phyloP scores from a whole-genome alignment of 129 eudicot genomes.

The Flaveria trinervia region DNA sequence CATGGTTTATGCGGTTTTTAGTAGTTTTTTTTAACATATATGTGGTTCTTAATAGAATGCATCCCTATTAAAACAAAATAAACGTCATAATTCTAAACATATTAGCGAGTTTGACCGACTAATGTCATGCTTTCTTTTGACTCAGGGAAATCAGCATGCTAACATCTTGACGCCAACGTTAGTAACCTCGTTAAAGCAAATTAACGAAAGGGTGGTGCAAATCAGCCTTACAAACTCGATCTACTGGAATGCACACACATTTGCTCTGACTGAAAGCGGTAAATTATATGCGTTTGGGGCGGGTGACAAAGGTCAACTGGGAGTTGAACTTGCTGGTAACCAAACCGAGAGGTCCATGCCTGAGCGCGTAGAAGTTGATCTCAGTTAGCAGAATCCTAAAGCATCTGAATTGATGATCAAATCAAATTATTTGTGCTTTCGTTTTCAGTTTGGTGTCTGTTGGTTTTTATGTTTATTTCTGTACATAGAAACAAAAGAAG shows the following conservation, averaged over 20 bases:
- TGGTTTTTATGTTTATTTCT: conserved; percentile 35
- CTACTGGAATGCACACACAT: conserved; percentile 87
- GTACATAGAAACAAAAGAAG: conserved; percentile 40
- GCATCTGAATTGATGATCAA: conserved; percentile 10
- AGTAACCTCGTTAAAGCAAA: conserved; percentile 62
- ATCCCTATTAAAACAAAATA: not conserved
- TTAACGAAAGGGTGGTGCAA: conserved; percentile 81
- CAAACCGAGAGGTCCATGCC: conserved; percentile 70
- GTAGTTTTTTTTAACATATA: too few relatives aligned
- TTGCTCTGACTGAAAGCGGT: conserved; percentile 75
- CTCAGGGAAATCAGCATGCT: conserved; percentile 64
- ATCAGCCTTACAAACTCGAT: conserved; percentile 84
- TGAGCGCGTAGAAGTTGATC: conserved; percentile 70
- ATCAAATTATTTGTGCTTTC: conserved; percentile 29
- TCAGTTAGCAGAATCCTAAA: conserved; percentile 45
- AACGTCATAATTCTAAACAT: too few relatives aligned
- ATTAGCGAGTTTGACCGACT: not conserved
- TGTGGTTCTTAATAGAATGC: too few relatives aligned
- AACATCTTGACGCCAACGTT: conserved; percentile 68
- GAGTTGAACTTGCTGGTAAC: conserved; percentile 63
- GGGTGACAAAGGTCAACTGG: conserved; percentile 89
- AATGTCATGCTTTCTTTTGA: not conserved
- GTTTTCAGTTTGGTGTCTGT: conserved; percentile 30
- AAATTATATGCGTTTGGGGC: conserved; percentile 88
- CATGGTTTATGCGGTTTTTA: too few relatives aligned